Base-by-base conservation (phyloP, 257 asterid genomes). In the Phtheirospermum japonicum region DNA sequence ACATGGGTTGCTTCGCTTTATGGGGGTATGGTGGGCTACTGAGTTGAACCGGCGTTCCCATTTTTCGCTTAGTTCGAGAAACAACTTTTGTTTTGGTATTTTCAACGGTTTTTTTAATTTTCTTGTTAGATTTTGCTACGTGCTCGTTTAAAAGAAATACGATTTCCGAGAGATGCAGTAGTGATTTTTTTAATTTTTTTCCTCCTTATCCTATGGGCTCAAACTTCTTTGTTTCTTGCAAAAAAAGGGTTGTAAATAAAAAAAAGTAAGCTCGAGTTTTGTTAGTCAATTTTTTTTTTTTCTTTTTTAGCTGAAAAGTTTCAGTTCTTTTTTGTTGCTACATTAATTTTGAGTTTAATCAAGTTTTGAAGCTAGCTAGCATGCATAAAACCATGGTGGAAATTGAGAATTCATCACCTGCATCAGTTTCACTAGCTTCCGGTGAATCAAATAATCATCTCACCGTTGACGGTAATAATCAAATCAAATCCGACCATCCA, bases 351-450 rank as follows among this genome's bases (percentile, higher is more conserved):
- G 5, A 11, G 49, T 13, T 2, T 9, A 42, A 14, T 9, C 49
- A 42, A 18, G 32, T 20, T 8, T 45, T 32, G 36, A 55, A 42
- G 49, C 49, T 42, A 42, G 28, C 42, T 3, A 50, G 51, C 74
- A 65, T 66, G 77, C 64, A 48, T 50, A 12, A 37, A 66, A 55
- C 39, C 28, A 81, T 75, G 80, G 83, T 51, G 50, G 84, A 76
- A 56, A 76, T 71, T 66, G 75, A 78, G 67, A 73, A 40, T 48
- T 76, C 85, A 2, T 63, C 83, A 9, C 73, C 76, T 13, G 61
- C 71, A 55, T 61, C n/a, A n/a, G n/a, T n/a, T n/a, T n/a, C n/a
- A n/a, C n/a, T n/a, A n/a, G n/a, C n/a, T n/a, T n/a, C n/a, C n/a
- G n/a, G n/a, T n/a, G n/a, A n/a, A n/a, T n/a, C 71, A 9, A 77